Evolutionary conservation across 1,284 basidiomycete genomes (phyloP), one percentile per base, ranked within the genome.

Genomic region (Leucoagaricus sp.): DNA sequence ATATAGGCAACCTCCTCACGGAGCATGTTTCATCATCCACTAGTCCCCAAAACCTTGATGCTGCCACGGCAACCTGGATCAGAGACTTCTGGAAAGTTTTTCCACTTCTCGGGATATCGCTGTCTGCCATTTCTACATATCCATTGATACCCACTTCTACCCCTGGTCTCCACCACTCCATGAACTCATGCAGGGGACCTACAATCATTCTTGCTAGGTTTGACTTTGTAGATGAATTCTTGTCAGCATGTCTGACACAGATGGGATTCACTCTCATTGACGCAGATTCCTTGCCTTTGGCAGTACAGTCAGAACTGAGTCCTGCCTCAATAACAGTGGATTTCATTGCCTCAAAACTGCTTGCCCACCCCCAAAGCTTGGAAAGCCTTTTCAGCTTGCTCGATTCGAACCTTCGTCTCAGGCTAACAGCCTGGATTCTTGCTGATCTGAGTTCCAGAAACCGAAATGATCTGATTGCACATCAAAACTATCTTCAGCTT

Each of bases 121-220:
- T 38, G 9, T 34, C 50, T 0, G 54, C 63, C 13, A 61, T 70
- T 33, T 49, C 54, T 1, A 40, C 55, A 1, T 68, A 65, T 42
- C 68, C 72, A 1, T 58, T 73, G 4, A 64, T 74, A 2, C 69
- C 65, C n/a, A 71, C 68, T 0, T 57, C 60, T 26, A 49, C 45
- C 4, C 45, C 58, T 1, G 57, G 55, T 7, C 57, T 55, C 25
- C 71, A 69, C 34, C 64, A 70, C 10, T 69, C 68, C 7, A 41
- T 71, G n/a, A 25, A 50, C 2, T 57, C 64, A 26, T 68, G 67
- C 29, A 60, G 49, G 38, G 51, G 63, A 12, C 59, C 55, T 8
- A 40, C 47, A 0, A 62, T 69, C 15, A 56, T 64, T 28, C 44
- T 57, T 28, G 64, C 59, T 10, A 60, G 57, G 12, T 55, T 52